Evolutionary conservation across 2,329 filamentous ascomycete genomes (phyloP).

Genomic region (Fusarium verticillioides): DNA sequence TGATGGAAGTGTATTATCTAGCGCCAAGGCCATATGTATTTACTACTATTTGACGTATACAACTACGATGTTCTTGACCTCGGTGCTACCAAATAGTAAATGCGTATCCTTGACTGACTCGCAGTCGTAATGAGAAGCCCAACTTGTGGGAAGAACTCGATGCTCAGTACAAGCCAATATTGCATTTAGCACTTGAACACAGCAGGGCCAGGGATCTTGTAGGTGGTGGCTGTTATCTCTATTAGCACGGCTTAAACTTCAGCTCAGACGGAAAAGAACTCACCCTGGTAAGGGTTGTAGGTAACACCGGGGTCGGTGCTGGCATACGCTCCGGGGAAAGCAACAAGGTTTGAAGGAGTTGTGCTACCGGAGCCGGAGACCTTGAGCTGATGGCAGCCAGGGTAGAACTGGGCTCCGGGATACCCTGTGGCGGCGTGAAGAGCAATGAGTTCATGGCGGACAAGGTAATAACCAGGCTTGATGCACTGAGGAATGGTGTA

Average conservation of each 20-base stretch:
- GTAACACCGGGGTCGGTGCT: slow-evolving; percentile 61
- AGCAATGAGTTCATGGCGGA: slow-evolving; percentile 68
- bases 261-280: slow-evolving; percentile 15
- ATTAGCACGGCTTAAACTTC: background rate
- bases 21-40: background rate
- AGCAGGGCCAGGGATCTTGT: slow-evolving; percentile 60
- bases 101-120: slow-evolving; percentile 6
- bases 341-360: slow-evolving; percentile 55
- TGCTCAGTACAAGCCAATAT: background rate
- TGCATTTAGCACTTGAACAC: slow-evolving; percentile 58
- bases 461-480: slow-evolving; percentile 65
- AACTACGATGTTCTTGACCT: slow-evolving; percentile 12
- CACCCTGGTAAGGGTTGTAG: slow-evolving; percentile 62
- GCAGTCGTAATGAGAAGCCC: slow-evolving; percentile 16
- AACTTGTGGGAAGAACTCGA: slow-evolving; percentile 10
- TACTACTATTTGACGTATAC: slow-evolving; percentile 16
- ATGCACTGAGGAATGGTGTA: slow-evolving; percentile 68
- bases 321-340: slow-evolving; percentile 66
- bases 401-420: slow-evolving; percentile 67
- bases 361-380: slow-evolving; percentile 61
- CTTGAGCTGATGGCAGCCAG: slow-evolving; percentile 67
- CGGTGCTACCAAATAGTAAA: slow-evolving; percentile 4
- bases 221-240: slow-evolving; percentile 48
- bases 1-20: background rate
- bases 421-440: slow-evolving; percentile 61